Conservation (phyloP, 208 protist species). For the Leishmania martiniquensis region DNA sequence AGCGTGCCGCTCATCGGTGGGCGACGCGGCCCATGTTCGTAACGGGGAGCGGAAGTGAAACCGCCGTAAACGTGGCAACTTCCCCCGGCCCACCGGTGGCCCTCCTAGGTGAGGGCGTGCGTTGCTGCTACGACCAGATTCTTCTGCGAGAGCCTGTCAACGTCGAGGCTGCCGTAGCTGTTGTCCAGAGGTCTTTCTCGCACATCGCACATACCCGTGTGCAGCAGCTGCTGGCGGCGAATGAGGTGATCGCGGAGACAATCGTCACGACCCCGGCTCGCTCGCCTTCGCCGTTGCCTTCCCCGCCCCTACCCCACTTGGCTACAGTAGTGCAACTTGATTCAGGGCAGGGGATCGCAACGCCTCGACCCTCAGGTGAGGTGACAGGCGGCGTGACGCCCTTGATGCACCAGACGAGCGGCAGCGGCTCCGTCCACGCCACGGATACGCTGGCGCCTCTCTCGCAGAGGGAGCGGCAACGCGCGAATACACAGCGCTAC, state of each 20-base stretch:
- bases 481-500: slow-evolving; percentile 44
- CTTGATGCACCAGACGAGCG: not conserved
- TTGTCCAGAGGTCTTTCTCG: slow-evolving; percentile 65
- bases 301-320: not conserved
- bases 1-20: slow-evolving; percentile 6
- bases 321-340: not conserved
- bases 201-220: slow-evolving; percentile 52
- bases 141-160: slow-evolving; percentile 72
- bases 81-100: not conserved
- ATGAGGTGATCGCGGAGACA: slow-evolving; percentile 52
- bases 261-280: slow-evolving; percentile 1
- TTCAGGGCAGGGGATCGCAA: not conserved
- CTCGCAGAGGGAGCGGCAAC: slow-evolving; percentile 34
- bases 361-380: not conserved
- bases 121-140: slow-evolving; percentile 48
- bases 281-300: slow-evolving; percentile 6
- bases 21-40: not conserved
- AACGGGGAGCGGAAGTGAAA: not conserved
- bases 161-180: slow-evolving; percentile 31
- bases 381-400: not conserved
- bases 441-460: not conserved
- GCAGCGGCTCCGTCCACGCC: not conserved
- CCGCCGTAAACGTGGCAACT: not conserved
- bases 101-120: not conserved
- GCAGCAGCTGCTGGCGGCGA: slow-evolving; percentile 53